Evolutionary conservation across 2,329 filamentous ascomycete genomes (phyloP), one percentile per base, ranked within the genome.

Genomic region (Uncinocarpus reesii): DNA sequence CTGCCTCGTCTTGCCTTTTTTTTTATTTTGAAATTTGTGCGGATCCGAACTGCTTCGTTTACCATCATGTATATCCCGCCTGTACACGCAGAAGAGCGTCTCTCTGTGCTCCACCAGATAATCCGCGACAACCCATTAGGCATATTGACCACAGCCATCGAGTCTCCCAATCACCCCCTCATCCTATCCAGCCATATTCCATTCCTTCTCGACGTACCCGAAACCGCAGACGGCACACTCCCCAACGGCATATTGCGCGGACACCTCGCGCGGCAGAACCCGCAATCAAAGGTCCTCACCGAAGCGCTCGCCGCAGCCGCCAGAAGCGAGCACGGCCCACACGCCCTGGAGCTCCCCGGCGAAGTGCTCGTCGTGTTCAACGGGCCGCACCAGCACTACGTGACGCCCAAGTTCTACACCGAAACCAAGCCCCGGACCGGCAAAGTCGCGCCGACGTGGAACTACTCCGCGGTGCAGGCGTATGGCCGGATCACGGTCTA

Each of bases 401-500:
- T 84, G 4, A 83, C 81, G 0, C 79, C 81, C 0, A 80, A 81
- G 51, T 84, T 83, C 63, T 84, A 84, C 65, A 70, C 65, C 8
- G 71, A 79, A 54, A 83, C 81, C 1, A 84, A 84, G 58, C 80
- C 79, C 0, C 59, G 57, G 0, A 79, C 74, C 0, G 80, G 73
- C 8, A 84, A 84, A 55, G 80, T 83, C 0, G 81, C 82, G 4
- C 80, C 80, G 0, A 85, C 81, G 0, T 84, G 81, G 81, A 80
- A 85, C 61, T 85, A 84, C 56, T 69, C 77, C 0, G 79, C 80
- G 0, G 80, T 73, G 0, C 78, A 84, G 61, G 77, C 70, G 0
- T 83, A 83, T 55, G 81, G 81, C 1, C 70, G 62, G 1, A 75
- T 76, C 1, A 74, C 52, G 0, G 62, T 83, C 3, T 77, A 72